Percentiles rank a stretch among this genome's conserved stretches.
Conservation (phyloP, 805 yeast genomes). For the Starmerella potacharoeniae region DNA sequence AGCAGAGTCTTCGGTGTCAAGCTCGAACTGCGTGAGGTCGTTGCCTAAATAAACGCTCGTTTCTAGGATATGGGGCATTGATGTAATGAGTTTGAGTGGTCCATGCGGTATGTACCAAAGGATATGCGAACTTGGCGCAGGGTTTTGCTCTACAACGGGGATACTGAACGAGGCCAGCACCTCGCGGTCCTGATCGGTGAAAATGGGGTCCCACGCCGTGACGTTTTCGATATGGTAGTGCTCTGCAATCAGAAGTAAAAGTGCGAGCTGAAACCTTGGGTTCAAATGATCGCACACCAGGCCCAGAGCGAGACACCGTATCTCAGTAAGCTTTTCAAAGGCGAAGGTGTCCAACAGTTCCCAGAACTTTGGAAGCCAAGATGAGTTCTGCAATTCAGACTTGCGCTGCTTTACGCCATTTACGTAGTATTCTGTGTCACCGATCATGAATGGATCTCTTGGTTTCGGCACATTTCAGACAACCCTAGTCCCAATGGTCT, state of each 20-base stretch:
- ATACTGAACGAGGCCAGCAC: constrained; percentile 27
- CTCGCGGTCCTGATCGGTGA: constrained; percentile 36
- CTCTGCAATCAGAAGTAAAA: constrained; percentile 36
- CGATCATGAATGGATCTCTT: neutral
- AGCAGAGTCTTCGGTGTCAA: constrained; percentile 27
- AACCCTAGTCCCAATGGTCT: neutral
- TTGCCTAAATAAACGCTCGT: constrained; percentile 21
- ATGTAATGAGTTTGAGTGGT: constrained; percentile 34
- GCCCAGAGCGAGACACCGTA: constrained; percentile 67
- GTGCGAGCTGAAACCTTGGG: constrained; percentile 57
- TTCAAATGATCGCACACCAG: constrained; percentile 38
- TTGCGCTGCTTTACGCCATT: constrained; percentile 12
- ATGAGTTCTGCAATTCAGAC: constrained; percentile 5
- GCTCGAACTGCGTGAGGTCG: constrained; percentile 18
- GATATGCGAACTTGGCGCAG: constrained; percentile 17
- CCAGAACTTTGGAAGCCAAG: constrained; percentile 9
- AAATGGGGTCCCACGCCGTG: constrained; percentile 56
- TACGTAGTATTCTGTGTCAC: constrained; percentile 11
- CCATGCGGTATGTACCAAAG: constrained; percentile 69
- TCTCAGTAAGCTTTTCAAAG: constrained; percentile 8
- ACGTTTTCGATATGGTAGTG: constrained; percentile 27
- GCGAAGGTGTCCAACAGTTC: constrained; percentile 2
- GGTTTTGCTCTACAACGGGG: constrained; percentile 24
- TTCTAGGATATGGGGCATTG: constrained; percentile 12
- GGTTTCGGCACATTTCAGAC: neutral